Percentiles rank a stretch among this genome's conserved stretches.
These are phyloP conservation scores for Beauveria rudraprayagi DNA, from an alignment of 2,329 filamentous ascomycete species.

Conservation along the genomic window DNA sequence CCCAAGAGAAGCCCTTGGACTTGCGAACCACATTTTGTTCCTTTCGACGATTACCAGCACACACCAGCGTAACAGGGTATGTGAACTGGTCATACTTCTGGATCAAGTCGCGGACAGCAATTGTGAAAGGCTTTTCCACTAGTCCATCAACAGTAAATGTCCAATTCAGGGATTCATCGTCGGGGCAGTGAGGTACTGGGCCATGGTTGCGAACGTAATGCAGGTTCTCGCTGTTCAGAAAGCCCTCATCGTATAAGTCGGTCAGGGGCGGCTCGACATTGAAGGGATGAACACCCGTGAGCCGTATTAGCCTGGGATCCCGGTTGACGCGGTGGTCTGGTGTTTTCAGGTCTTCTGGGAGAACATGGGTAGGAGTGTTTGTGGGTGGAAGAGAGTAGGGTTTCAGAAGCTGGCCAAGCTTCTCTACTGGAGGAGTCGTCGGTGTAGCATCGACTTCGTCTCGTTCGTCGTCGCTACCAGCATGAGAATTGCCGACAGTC, in stretches of 20 bases:
- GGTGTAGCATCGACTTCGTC: not conserved
- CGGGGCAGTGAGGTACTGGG: constrained; percentile 65
- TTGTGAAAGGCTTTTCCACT: constrained; percentile 65
- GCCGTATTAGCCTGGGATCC: constrained; percentile 71
- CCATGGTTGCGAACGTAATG: constrained; percentile 94
- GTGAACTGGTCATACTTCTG: constrained; percentile 72
- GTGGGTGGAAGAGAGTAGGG: constrained; percentile 62
- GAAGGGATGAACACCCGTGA: constrained; percentile 86
- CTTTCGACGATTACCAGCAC: constrained; percentile 84
- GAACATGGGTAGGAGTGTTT: constrained; percentile 50
- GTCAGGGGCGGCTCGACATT: constrained; percentile 81
- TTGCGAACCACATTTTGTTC: constrained; percentile 89
- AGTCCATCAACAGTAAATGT: constrained; percentile 76
- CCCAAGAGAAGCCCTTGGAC: constrained; percentile 92
- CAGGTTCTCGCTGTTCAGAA: constrained; percentile 77
- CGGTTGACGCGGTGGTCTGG: constrained; percentile 75
- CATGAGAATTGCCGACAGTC: constrained; percentile 22
- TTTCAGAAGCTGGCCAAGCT: constrained; percentile 15
- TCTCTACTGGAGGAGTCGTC: constrained; percentile 9
- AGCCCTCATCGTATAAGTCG: constrained; percentile 69
- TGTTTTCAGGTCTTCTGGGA: constrained; percentile 72
- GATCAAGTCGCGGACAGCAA: constrained; percentile 66
- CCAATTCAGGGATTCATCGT: constrained; percentile 69
- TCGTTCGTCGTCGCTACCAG: constrained; percentile 25
- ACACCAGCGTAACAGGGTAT: constrained; percentile 81